These are phyloP conservation scores for Scutellaria baicalensis DNA, from an alignment of 257 asterid species.

Conservation along the genomic window DNA sequence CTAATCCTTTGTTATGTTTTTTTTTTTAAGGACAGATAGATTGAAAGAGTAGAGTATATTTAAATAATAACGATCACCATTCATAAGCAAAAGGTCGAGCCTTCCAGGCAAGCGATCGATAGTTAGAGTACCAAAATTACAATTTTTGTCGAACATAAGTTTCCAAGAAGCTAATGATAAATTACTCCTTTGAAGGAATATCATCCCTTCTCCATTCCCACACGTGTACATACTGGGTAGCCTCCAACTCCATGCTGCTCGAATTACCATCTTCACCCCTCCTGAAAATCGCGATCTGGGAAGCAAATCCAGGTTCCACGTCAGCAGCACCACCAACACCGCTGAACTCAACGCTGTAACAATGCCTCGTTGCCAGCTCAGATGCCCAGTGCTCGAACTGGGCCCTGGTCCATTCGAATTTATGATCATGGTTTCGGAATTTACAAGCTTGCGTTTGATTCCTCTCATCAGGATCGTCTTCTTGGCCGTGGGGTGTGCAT, in stretches of 20 bases:
- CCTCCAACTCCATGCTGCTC: conserved; percentile 14
- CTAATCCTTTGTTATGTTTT: too few species aligned
- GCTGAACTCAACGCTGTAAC: conserved; percentile 60
- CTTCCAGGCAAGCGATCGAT: neutral
- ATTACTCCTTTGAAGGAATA: neutral
- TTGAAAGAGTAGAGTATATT: too few species aligned
- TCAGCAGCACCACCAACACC: conserved; percentile 79
- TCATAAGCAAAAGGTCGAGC: too few species aligned
- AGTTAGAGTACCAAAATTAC: neutral
- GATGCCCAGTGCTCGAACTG: conserved; percentile 79
- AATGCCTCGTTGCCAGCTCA: conserved; percentile 48
- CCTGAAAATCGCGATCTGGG: conserved; percentile 86
- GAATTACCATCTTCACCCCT: conserved; percentile 26
- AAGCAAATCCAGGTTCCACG: conserved; percentile 86
- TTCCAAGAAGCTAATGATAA: too few species aligned
- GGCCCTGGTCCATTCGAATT: conserved; percentile 89
- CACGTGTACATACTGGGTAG: conserved; percentile 26
- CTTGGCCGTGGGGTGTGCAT: conserved; percentile 46
- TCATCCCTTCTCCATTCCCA: conserved; percentile 65
- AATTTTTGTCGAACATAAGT: neutral
- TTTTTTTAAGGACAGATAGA: too few species aligned
- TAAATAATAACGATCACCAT: too few species aligned
- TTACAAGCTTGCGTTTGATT: conserved; percentile 41
- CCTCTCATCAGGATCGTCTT: conserved; percentile 64
- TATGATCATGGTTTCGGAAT: conserved; percentile 93